Conservation (phyloP, 495 filamentous ascomycete genomes). For the Penicillium riverlandense region DNA sequence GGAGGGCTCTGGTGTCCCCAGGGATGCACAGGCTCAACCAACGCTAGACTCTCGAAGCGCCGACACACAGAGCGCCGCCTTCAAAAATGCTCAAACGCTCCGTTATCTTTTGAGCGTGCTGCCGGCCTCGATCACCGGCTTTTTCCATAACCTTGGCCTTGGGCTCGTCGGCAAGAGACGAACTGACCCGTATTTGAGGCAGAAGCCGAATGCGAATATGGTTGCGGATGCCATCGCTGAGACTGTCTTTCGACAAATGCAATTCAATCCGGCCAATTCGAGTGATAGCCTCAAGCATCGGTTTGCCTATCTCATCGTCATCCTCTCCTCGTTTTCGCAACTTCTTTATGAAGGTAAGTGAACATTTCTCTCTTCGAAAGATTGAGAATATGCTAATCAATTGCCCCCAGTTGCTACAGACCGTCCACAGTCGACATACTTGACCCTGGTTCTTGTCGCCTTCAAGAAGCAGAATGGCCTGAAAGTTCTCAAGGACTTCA, state of each 20-base stretch:
- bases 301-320: slow-evolving; percentile 74
- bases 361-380: too few species aligned
- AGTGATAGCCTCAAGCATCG: slow-evolving; percentile 37
- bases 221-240: slow-evolving; percentile 75
- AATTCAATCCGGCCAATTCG: slow-evolving; percentile 37
- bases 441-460: slow-evolving; percentile 73
- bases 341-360: slow-evolving; percentile 64
- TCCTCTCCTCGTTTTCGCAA: slow-evolving; percentile 67
- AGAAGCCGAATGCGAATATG: slow-evolving; percentile 58
- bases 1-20: slow-evolving; percentile 13
- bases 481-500: slow-evolving; percentile 61
- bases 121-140: slow-evolving; percentile 61
- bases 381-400: slow-evolving; percentile 3
- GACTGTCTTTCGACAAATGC: slow-evolving; percentile 59
- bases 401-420: slow-evolving; percentile 39
- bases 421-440: slow-evolving; percentile 53
- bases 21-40: slow-evolving; percentile 12
- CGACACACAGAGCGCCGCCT: slow-evolving; percentile 44
- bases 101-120: slow-evolving; percentile 69
- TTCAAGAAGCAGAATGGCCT: slow-evolving; percentile 81
- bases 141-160: slow-evolving; percentile 76
- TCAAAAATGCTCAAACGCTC: slow-evolving; percentile 72
- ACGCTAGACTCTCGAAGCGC: slow-evolving; percentile 30
- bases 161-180: slow-evolving; percentile 65
- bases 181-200: slow-evolving; percentile 54